Conservation (phyloP, 1,284 basidiomycete genomes). For the Pascua sp. region DNA sequence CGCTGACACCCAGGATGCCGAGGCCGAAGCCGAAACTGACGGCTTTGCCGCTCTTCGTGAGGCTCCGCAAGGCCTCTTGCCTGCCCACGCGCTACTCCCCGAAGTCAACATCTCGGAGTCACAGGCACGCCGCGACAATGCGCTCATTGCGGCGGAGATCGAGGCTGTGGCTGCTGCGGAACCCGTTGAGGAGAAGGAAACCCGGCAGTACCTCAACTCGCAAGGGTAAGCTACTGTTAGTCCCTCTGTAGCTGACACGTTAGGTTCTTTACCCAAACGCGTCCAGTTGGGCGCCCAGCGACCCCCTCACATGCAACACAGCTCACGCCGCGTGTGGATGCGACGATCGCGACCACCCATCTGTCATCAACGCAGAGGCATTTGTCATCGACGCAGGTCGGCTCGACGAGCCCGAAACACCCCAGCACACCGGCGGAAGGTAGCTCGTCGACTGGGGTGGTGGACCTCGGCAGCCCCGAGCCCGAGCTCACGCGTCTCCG, state of each 20-base stretch:
- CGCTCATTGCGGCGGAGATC: conserved; percentile 34
- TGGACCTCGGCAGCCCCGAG: too few species aligned
- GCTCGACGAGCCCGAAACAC: too few species aligned
- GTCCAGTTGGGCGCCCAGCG: conserved; percentile 17
- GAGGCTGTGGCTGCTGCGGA: conserved; percentile 21
- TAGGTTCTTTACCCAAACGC: conserved; percentile 45
- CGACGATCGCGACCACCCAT: too few species aligned
- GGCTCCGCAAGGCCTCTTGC: conserved; percentile 21
- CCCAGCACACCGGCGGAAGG: too few species aligned
- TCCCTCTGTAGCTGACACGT: neutral
- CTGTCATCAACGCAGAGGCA: too few species aligned
- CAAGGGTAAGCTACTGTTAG: conserved; percentile 29
- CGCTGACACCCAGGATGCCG: too few species aligned
- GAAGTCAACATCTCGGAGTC: conserved; percentile 35
- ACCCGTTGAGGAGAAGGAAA: conserved; percentile 8
- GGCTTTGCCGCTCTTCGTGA: conserved; percentile 32
- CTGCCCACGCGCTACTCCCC: conserved; percentile 30
- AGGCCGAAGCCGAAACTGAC: conserved; percentile 13
- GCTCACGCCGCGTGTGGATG: neutral
- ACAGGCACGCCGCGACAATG: conserved; percentile 40
- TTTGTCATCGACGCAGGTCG: too few species aligned
- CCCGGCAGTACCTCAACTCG: conserved; percentile 38
- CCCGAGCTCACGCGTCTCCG: too few species aligned
- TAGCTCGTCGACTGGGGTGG: too few species aligned
- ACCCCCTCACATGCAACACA: neutral